These are phyloP conservation scores for Penicillium goetzii DNA, from an alignment of 495 filamentous ascomycete species.

Conservation along the genomic window DNA sequence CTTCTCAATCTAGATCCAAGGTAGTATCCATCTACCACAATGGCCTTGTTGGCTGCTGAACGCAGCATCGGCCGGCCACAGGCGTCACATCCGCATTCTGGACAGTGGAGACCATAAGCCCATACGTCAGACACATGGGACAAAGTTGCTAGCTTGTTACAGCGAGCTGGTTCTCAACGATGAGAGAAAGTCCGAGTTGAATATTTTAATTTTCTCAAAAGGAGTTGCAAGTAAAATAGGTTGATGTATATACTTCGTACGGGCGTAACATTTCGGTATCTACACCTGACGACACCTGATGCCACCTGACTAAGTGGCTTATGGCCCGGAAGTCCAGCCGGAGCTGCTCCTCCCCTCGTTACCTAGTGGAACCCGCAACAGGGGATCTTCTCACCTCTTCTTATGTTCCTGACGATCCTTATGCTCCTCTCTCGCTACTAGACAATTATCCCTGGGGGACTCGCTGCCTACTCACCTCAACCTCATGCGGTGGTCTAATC, in stretches of 20 bases:
- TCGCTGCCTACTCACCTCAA: background rate
- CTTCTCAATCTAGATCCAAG: background rate
- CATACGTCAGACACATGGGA: background rate
- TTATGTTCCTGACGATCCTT: slow-evolving; percentile 3
- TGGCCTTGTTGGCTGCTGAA: slow-evolving; percentile 13
- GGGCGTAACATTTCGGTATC: slow-evolving; percentile 2
- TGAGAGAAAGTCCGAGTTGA: background rate
- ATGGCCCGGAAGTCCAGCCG: background rate
- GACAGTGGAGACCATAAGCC: slow-evolving; percentile 17
- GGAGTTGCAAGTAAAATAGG: background rate
- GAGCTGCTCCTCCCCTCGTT: slow-evolving; percentile 10
- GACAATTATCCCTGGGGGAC: background rate
- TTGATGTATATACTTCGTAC: background rate
- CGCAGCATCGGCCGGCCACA: slow-evolving; percentile 14
- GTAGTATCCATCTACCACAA: slow-evolving; percentile 3
- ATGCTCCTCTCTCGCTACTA: slow-evolving; percentile 1
- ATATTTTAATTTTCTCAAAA: background rate
- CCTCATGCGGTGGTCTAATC: slow-evolving; percentile 13
- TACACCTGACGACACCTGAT: slow-evolving; percentile 3
- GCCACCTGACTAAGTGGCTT: slow-evolving; percentile 18
- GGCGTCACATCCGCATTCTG: slow-evolving; percentile 30
- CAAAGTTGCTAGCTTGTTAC: background rate
- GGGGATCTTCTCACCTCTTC: slow-evolving; percentile 3
- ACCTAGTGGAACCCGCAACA: slow-evolving; percentile 5
- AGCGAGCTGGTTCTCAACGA: background rate